These are phyloP conservation scores for Pythium guiyangense DNA, from an alignment of 352 stramenopile genomes.

Conservation along the genomic window DNA sequence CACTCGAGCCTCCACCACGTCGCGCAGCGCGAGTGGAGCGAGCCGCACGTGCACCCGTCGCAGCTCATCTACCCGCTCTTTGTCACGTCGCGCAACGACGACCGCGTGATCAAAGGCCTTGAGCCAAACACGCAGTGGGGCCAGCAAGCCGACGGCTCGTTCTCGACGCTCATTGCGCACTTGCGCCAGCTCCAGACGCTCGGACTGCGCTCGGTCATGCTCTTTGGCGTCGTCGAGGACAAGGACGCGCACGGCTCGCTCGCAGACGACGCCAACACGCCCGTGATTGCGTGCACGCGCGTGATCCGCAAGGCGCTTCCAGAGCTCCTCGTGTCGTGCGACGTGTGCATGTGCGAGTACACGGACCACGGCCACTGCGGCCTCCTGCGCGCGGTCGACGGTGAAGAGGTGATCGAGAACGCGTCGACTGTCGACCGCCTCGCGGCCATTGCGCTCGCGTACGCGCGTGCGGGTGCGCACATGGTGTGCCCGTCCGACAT, in stretches of 20 bases:
- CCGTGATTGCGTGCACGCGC: constrained; percentile 70
- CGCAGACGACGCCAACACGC: constrained; percentile 68
- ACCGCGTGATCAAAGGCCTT: constrained; percentile 72
- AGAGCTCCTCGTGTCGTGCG: constrained; percentile 78
- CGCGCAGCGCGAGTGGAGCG: constrained; percentile 78
- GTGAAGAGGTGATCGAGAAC: constrained; percentile 96
- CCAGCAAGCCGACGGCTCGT: constrained; percentile 51
- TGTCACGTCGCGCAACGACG: constrained; percentile 63
- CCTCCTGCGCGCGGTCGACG: constrained; percentile 83
- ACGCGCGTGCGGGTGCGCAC: constrained; percentile 95
- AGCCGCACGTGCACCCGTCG: constrained; percentile 84
- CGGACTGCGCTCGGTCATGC: constrained; percentile 81
- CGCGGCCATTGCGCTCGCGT: constrained; percentile 92
- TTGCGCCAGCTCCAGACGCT: constrained; percentile 65
- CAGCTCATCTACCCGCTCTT: constrained; percentile 91
- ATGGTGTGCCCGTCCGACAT: constrained; percentile 96
- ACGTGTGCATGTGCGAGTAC: constrained; percentile 91
- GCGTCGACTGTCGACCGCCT: constrained; percentile 95
- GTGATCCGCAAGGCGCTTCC: constrained; percentile 61
- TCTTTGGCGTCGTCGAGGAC: constrained; percentile 85
- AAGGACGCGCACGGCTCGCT: constrained; percentile 77
- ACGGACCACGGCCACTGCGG: constrained; percentile 88
- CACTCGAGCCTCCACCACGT: constrained; percentile 83
- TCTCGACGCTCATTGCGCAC: constrained; percentile 67
- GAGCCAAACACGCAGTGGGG: constrained; percentile 87